Base-by-base conservation (phyloP, 2,329 filamentous ascomycete species). In the Trichoderma sp. region DNA sequence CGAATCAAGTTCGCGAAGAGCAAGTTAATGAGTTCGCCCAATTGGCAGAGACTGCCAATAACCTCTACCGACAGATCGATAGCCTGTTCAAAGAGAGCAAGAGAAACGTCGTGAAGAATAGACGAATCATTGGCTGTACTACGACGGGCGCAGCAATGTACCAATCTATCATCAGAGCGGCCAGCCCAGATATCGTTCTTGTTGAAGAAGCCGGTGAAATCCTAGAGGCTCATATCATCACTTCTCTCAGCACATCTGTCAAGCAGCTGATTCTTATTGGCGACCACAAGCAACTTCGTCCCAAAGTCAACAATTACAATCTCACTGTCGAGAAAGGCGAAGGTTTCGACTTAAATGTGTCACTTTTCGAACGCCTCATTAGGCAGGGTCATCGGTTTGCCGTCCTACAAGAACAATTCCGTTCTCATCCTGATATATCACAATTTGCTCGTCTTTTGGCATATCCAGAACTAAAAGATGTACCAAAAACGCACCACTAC, bases 141-240 rank as follows among this genome's bases (percentile, higher is more conserved):
- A 94, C 92, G 0, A 94, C 90, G 0, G 90, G 83, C 0, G 91
- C 91, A 0, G 90, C 92, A 0, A 93, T 85, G 79, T 86, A 91
- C 65, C 80, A 84, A 0, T 79, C 85, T 0, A 82, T 87, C 1
- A 84, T 94, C 9, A 84, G 84, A 5, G 81, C 84, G 0, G 87
- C 86, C 0, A 78, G 81, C 0, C 89, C 90, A 0, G 88, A 89
- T 1, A 82, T 92, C 3, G 79, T 93, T 1, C 77, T 94, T 0
- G 87, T 93, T 0, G 92, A 94, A 77, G 92, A 94, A 78, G 92
- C 91, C 0, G 92, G 91, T 1, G 91, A 94, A 74, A 92, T 94
- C 4, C 82, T 93, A 0, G 92, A 94, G 77, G 84, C 85, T 2
- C 91, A 93, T 74, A 51, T 81, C 24, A 79, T 93, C 0, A 87